Base-by-base conservation (phyloP, 352 stramenopile genomes). In the Pilasporangium apinafurcum region DNA sequence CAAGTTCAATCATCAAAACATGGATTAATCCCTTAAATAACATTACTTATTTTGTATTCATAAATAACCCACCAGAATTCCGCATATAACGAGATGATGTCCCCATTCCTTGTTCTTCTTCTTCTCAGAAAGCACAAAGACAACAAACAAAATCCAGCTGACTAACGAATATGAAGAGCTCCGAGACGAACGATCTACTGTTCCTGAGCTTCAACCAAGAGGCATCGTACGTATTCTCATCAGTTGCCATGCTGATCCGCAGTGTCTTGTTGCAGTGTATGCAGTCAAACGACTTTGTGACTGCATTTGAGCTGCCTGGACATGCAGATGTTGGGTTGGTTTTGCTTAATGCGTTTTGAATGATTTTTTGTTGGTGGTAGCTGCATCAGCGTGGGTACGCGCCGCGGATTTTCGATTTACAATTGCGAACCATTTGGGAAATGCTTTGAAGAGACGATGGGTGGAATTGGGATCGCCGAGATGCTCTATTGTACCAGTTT, bases 401-500 rank as follows among this genome's bases (percentile, higher is more conserved):
- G 78, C 20, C 65, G 73, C 43, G 86, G 88, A 45, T 96, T 95
- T 39, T 60, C 64, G 35, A 92, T 97, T 44, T 96, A 95, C 80
- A 95, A 93, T 44, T 96, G 84, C 56, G 78, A 95, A 65, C 87
- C 87, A 0, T 97, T 97, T 48, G 80, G 78, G 8, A 89, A 91
- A 49, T 85, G 73, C 42, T 96, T 96, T 52, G 66, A 93, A 37
- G 78, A 93, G 51, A 58, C 69, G 3, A 87, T 95, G 21, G 88
- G 88, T 17, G 88, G 88, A 28, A 93, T 96, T 13, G 81, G 81
- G 18, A 83, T 95, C 47, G 83, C 85, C 8, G 86, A 97, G 52
- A 97, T 97, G 88, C 74, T 97, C 35, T 97, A 96, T 55, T 96
- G 83, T 53, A 95, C 88, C 26, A 96, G 86, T 45, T 58, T 97